Conservation (phyloP, 192 early-diverging fungal species). For the Chytriomyces sp. region DNA sequence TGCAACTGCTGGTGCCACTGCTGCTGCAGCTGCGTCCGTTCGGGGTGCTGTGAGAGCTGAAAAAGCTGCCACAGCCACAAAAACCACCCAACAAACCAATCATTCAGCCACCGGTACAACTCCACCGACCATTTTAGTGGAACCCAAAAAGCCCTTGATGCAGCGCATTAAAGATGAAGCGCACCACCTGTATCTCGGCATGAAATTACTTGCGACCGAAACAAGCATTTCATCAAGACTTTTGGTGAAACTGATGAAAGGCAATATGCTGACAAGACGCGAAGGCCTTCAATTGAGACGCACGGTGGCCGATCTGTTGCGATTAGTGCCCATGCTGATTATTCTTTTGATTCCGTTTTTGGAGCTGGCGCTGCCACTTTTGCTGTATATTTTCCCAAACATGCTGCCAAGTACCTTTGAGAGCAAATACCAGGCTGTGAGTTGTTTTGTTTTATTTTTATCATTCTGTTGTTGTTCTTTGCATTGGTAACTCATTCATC, state of each 20-base stretch:
- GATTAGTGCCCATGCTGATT: constrained; percentile 89
- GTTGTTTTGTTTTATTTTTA: neutral
- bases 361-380: constrained; percentile 89
- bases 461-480: neutral
- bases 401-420: constrained; percentile 97
- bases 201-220: constrained; percentile 87
- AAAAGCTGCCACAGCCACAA: neutral
- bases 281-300: constrained; percentile 88
- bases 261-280: constrained; percentile 78
- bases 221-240: constrained; percentile 82
- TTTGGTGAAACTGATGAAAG: constrained; percentile 73
- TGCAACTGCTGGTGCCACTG: no score
- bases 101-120: no score
- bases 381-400: constrained; percentile 92
- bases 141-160: constrained; percentile 49
- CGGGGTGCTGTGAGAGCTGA: neutral
- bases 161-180: constrained; percentile 83
- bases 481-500: no score
- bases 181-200: constrained; percentile 91
- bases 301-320: constrained; percentile 83
- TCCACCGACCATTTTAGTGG: no score
- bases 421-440: constrained; percentile 79
- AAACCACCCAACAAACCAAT: no score
- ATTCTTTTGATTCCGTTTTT: constrained; percentile 94
- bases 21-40: constrained; percentile 4